A percentile compares a stretch with the other conserved stretches of the same genome.
These are phyloP conservation scores for Hygrophorus russula DNA, from an alignment of 768 basidiomycete genomes.

Conservation along the genomic window DNA sequence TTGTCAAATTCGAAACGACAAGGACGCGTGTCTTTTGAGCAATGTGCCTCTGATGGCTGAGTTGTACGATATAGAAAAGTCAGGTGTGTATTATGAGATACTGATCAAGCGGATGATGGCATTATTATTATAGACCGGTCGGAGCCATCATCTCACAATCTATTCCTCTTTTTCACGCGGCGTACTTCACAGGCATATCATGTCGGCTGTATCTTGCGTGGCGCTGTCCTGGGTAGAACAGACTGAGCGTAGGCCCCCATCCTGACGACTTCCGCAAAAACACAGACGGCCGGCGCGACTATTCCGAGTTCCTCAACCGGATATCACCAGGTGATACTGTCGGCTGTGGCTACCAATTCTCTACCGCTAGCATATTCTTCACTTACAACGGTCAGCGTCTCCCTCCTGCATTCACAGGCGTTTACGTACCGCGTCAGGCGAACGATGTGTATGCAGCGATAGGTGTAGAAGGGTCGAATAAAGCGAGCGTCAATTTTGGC, in stretches of 20 bases:
- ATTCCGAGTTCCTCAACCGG: constrained; percentile 20
- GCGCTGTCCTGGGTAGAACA: constrained; percentile 64
- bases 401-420: constrained; percentile 43
- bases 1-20: constrained; percentile 36
- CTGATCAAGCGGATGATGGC: constrained; percentile 42
- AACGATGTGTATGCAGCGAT: constrained; percentile 57
- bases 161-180: neutral
- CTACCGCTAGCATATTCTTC: constrained; percentile 43
- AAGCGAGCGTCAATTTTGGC: constrained; percentile 58
- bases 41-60: constrained; percentile 50
- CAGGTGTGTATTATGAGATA: constrained; percentile 56
- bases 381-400: constrained; percentile 52
- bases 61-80: constrained; percentile 43
- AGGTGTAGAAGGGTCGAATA: constrained; percentile 42
- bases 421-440: constrained; percentile 39
- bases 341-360: constrained; percentile 57
- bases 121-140: constrained; percentile 46
- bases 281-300: constrained; percentile 52
- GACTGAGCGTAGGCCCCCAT: constrained; percentile 52
- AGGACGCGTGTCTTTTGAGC: constrained; percentile 45
- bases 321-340: constrained; percentile 38
- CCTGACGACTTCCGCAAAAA: constrained; percentile 65
- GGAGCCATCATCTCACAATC: no score
- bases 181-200: constrained; percentile 37
- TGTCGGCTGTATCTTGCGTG: constrained; percentile 56